phyloP scores from a whole-genome alignment of 257 asterid genomes.

The Lithospermum erythrorhizon region DNA sequence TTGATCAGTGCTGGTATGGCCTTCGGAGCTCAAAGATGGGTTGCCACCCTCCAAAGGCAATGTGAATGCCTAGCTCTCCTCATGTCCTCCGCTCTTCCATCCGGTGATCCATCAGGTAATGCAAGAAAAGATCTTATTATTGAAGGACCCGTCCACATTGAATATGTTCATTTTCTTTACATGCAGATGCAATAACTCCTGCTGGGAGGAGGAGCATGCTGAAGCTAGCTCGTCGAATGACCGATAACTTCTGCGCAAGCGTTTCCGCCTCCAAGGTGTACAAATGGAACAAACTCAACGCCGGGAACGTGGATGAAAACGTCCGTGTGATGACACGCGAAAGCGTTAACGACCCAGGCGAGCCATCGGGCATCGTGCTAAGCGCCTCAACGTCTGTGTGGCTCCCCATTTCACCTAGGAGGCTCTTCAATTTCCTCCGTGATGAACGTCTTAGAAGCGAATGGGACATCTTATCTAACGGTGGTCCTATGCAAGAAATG shows the following conservation, averaged over 20 bases:
- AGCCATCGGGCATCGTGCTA: slow-evolving; percentile 79
- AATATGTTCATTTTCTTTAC: background rate
- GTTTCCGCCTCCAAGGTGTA: slow-evolving; percentile 88
- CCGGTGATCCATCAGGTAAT: slow-evolving; percentile 49
- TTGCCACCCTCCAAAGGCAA: slow-evolving; percentile 80
- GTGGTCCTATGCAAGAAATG: slow-evolving; percentile 97
- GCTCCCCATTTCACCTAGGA: slow-evolving; percentile 66
- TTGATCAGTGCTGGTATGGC: slow-evolving; percentile 66
- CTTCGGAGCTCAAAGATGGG: slow-evolving; percentile 81
- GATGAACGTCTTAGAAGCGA: slow-evolving; percentile 70
- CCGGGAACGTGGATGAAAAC: slow-evolving; percentile 67
- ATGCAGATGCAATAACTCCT: slow-evolving; percentile 45
- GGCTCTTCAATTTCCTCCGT: slow-evolving; percentile 71
- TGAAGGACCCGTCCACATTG: no score
- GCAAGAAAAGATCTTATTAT: no score
- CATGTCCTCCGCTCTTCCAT: slow-evolving; percentile 46
- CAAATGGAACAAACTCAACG: slow-evolving; percentile 67
- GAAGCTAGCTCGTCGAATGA: slow-evolving; percentile 94
- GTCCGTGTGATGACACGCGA: slow-evolving; percentile 81
- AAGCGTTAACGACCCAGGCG: slow-evolving; percentile 81
- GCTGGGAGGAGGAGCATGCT: slow-evolving; percentile 83
- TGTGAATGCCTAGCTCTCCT: slow-evolving; percentile 84
- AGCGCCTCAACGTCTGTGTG: slow-evolving; percentile 90
- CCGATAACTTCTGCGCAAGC: slow-evolving; percentile 79
- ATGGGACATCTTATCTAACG: slow-evolving; percentile 90